Percentiles rank a stretch among this genome's conserved stretches.
Conservation (phyloP, 768 basidiomycete species). For the Leccinum arenicola region DNA sequence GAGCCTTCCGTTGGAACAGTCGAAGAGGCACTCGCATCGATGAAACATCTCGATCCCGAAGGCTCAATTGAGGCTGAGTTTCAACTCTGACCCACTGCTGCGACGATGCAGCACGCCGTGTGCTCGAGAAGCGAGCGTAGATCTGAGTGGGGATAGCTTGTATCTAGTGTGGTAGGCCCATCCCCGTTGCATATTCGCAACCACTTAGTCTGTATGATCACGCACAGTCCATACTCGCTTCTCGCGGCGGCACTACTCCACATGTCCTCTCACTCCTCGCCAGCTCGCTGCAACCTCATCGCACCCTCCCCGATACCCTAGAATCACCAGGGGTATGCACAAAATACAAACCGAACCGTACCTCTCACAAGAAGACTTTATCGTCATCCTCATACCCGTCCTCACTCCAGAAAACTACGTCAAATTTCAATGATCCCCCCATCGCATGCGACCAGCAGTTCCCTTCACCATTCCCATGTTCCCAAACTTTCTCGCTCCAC, state of each 20-base stretch:
- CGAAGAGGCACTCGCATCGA: background rate
- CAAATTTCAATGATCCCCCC: slow-evolving; percentile 24
- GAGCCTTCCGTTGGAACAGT: no score
- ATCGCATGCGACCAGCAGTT: slow-evolving; percentile 18
- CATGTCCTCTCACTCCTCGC: slow-evolving; percentile 68
- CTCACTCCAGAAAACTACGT: slow-evolving; percentile 78
- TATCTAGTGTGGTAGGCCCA: no score
- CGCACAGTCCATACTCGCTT: slow-evolving; percentile 66
- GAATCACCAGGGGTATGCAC: slow-evolving; percentile 67
- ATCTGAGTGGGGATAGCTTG: no score
- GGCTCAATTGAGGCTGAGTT: no score
- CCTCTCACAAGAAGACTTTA: slow-evolving; percentile 88
- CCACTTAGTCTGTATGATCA: slow-evolving; percentile 30
- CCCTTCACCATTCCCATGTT: slow-evolving; percentile 28
- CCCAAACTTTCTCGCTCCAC: slow-evolving; percentile 21
- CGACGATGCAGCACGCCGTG: no score
- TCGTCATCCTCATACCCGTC: slow-evolving; percentile 74
- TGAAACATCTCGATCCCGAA: background rate
- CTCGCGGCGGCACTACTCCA: slow-evolving; percentile 71
- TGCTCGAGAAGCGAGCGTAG: no score
- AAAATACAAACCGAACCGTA: slow-evolving; percentile 59
- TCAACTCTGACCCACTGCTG: no score
- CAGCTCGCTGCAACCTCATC: slow-evolving; percentile 60
- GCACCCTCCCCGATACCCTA: slow-evolving; percentile 65
- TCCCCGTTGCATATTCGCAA: no score